Conservation (phyloP, 2,329 filamentous ascomycete species). For the Eutypa lata region DNA sequence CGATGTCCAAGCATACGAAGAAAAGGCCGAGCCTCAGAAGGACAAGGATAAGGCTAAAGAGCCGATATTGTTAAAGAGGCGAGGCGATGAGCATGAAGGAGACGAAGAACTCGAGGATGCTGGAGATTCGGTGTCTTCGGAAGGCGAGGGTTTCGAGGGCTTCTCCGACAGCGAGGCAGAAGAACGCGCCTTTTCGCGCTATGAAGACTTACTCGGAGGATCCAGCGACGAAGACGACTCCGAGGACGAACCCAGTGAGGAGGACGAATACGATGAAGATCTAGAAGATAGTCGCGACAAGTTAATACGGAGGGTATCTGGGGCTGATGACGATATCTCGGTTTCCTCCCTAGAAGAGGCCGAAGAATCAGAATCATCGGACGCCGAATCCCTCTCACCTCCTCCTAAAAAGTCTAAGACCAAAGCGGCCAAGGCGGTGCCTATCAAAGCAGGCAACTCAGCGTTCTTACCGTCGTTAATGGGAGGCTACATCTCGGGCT, state of each 20-base stretch:
- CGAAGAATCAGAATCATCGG: conserved; percentile 20
- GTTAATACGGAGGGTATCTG: conserved; percentile 15
- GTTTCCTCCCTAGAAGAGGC: conserved; percentile 25
- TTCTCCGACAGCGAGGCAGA: conserved; percentile 28
- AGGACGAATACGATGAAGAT: conserved; percentile 26
- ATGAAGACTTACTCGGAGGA: conserved; percentile 43
- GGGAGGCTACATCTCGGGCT: conserved; percentile 76
- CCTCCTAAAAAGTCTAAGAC: conserved; percentile 30
- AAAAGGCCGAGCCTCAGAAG: conserved; percentile 18
- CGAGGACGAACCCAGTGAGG: conserved; percentile 27
- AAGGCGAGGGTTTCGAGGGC: conserved; percentile 19
- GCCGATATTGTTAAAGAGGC: conserved; percentile 27
- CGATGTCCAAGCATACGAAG: conserved; percentile 18
- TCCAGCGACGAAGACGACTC: conserved; percentile 38
- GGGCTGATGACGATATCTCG: conserved; percentile 19
- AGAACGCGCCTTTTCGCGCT: conserved; percentile 40
- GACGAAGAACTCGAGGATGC: conserved; percentile 22
- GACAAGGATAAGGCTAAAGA: conserved; percentile 19
- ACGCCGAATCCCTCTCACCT: conserved; percentile 18
- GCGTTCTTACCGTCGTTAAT: conserved; percentile 74
- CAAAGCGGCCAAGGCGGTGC: conserved; percentile 14
- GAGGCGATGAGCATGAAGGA: conserved; percentile 34
- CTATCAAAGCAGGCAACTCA: conserved; percentile 36
- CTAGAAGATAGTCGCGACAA: conserved; percentile 20
- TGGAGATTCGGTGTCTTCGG: conserved; percentile 18